Evolutionary conservation across 2,329 filamentous ascomycete species (phyloP), one percentile per base, ranked within the genome.

Genomic region (Parascedosporium putredinis): DNA sequence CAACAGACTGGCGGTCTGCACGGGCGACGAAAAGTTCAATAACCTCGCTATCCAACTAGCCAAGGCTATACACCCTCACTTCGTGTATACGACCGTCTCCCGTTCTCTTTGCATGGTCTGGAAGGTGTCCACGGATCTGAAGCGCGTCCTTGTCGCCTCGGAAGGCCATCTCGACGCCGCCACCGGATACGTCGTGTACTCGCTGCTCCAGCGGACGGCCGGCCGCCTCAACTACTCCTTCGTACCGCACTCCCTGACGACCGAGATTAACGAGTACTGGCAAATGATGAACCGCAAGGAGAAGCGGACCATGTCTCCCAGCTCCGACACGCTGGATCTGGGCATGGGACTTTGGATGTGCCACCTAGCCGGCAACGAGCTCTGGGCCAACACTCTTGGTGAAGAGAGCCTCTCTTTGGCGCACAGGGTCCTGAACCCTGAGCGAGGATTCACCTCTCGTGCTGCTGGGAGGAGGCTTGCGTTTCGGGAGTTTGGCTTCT

Each of bases 301-400:
- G 24, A 70, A 70, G 47, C 69, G 69, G 1, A 59, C 65, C 16
- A 58, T 72, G 46, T 67, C 64, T 38, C 64, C 70, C 3, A 75
- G 72, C 24, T 60, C 57, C 3, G 77, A 79, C 58, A 62, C 70
- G 16, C 59, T 79, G n/a, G 77, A 81, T 56, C 57, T 81, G 40
- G 78, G 77, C 1, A 80, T 81, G 77, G 72, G 74, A 1, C 57
- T 81, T 23, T 81, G 77, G 76, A 72, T 72, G 42, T 66, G 67
- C 20, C 75, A 79, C 52, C 75, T 77, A 61, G 69, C 71, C 51
- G 60, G 59, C 0, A 65, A 65, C 2, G 73, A 78, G 51, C 59
- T 61, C 2, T 79, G 75, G 76, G 72, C 75, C 2, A 55, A 55
- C 2, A 54, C 58, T 4, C 56, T 77, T 47, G 60, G 61, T 4